Percentiles rank a stretch among this genome's conserved stretches.
phyloP scores from a whole-genome alignment of 2,329 filamentous ascomycete species.

The Huntiella bhutanensis region DNA sequence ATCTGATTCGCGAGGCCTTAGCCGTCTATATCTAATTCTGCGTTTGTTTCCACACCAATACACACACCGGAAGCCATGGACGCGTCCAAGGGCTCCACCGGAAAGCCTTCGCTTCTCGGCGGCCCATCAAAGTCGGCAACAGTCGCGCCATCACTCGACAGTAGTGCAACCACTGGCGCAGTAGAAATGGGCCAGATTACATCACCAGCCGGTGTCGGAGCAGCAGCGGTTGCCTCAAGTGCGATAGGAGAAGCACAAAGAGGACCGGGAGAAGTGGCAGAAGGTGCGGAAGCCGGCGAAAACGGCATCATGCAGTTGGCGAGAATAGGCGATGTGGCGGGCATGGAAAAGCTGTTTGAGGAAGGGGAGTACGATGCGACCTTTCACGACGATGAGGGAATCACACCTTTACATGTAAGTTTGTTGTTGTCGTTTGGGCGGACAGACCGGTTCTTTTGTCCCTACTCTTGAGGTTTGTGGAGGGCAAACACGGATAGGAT shows the following conservation, averaged over 20 bases:
- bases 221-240: slow-evolving; percentile 14
- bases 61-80: not conserved
- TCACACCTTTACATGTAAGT: slow-evolving; percentile 83
- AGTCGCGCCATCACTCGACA: slow-evolving; percentile 36
- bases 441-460: not conserved
- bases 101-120: slow-evolving; percentile 23
- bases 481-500: no score
- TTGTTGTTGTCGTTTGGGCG: not conserved
- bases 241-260: slow-evolving; percentile 2
- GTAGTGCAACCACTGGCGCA: slow-evolving; percentile 18
- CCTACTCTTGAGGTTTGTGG: not conserved
- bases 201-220: slow-evolving; percentile 16
- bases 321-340: slow-evolving; percentile 64
- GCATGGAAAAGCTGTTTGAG: slow-evolving; percentile 81
- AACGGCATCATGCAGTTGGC: slow-evolving; percentile 94
- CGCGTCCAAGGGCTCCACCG: slow-evolving; percentile 16
- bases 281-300: slow-evolving; percentile 20
- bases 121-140: slow-evolving; percentile 36
- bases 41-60: not conserved
- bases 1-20: no score
- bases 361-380: slow-evolving; percentile 63
- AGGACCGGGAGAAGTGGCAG: slow-evolving; percentile 12
- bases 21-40: not conserved
- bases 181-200: slow-evolving; percentile 34
- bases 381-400: slow-evolving; percentile 76